Conservation (phyloP, 345 rosid genomes). For the Hypericum perforatum region DNA sequence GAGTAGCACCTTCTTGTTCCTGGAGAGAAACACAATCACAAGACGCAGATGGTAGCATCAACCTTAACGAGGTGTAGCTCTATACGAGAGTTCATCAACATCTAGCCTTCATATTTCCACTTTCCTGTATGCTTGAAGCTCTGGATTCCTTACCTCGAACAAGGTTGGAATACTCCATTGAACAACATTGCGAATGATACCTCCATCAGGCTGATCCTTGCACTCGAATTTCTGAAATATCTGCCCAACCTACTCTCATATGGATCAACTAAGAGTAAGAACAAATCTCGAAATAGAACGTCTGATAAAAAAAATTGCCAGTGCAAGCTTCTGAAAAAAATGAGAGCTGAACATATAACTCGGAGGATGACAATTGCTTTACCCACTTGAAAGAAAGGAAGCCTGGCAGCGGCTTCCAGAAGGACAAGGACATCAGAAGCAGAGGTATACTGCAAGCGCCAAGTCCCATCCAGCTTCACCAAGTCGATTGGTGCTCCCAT, state of each 20-base stretch:
- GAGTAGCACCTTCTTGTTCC: slow-evolving; percentile 87
- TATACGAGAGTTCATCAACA: too few species aligned
- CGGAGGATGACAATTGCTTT: background rate
- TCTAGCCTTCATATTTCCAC: too few species aligned
- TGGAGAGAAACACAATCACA: slow-evolving; percentile 19
- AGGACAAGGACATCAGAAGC: slow-evolving; percentile 84
- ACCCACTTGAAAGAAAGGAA: slow-evolving; percentile 73
- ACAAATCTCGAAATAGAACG: background rate
- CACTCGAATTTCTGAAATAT: slow-evolving; percentile 75
- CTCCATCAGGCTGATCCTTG: slow-evolving; percentile 44
- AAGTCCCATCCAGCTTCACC: slow-evolving; percentile 71
- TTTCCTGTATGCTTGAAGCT: too few species aligned
- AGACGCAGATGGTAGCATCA: too few species aligned
- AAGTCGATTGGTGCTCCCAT: slow-evolving; percentile 59
- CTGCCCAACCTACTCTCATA: slow-evolving; percentile 60
- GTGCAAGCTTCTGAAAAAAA: too few species aligned
- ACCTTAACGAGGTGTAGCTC: too few species aligned
- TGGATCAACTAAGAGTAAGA: slow-evolving; percentile 4
- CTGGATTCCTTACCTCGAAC: slow-evolving; percentile 42
- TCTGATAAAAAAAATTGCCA: background rate
- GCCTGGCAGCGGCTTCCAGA: slow-evolving; percentile 68
- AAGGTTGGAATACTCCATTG: slow-evolving; percentile 74
- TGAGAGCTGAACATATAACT: too few species aligned
- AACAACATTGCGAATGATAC: slow-evolving; percentile 65
- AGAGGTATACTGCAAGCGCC: slow-evolving; percentile 92